Evolutionary conservation across 768 basidiomycete genomes (phyloP).

Genomic region (Hygrophorus pudorinus): DNA sequence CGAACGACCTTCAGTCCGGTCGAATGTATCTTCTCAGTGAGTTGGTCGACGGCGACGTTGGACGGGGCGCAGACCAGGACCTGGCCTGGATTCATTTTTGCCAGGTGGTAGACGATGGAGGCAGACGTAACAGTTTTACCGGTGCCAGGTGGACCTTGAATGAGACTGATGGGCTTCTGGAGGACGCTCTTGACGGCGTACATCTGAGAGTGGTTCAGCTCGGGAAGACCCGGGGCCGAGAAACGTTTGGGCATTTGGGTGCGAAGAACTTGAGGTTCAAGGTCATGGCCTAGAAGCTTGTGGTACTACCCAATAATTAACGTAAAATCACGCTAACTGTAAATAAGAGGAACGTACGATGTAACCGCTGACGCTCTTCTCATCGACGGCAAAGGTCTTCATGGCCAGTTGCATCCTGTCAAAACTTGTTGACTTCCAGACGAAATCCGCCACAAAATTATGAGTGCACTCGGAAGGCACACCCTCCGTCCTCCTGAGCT

Average conservation of each 20-base stretch:
- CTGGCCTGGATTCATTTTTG: conserved; percentile 99
- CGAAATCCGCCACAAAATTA: conserved; percentile 96
- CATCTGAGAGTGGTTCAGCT: conserved; percentile 99
- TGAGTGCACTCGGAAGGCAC: conserved; percentile 92
- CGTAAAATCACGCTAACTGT: conserved; percentile 5
- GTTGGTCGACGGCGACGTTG: conserved; percentile 98
- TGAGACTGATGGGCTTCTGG: conserved; percentile 94
- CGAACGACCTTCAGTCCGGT: conserved; percentile 99
- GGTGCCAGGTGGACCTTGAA: conserved; percentile 97
- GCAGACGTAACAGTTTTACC: conserved; percentile 99
- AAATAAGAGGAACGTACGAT: conserved; percentile 52
- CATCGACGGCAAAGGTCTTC: conserved; percentile 99
- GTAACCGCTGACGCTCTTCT: conserved; percentile 98
- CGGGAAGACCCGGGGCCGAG: conserved; percentile 94
- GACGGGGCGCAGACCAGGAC: conserved; percentile 98
- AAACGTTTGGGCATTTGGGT: conserved; percentile 97
- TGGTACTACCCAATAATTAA: conserved; percentile 59
- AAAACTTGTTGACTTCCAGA: conserved; percentile 99
- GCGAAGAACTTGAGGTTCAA: conserved; percentile 85
- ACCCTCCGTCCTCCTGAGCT: conserved; percentile 82
- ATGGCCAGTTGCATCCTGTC: conserved; percentile 99
- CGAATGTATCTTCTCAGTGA: conserved; percentile 98
- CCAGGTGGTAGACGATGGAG: conserved; percentile 96
- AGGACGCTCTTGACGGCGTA: conserved; percentile 98
- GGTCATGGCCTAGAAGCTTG: conserved; percentile 95